Base-by-base conservation (phyloP, 352 stramenopile species). In the Phytophthora foliorum region DNA sequence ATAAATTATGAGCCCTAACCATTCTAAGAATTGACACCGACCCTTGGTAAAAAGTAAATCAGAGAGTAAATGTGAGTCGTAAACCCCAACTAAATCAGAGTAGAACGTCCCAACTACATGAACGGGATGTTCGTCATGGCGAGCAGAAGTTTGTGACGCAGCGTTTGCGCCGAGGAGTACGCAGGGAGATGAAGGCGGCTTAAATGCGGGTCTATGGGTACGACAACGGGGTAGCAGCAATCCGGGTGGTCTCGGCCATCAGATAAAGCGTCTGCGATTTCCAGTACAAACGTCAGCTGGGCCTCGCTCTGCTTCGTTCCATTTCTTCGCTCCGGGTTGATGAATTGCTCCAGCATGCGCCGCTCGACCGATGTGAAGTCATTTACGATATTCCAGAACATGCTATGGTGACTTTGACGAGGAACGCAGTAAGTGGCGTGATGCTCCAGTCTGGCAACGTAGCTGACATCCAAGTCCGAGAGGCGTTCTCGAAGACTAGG, bases 121-220 rank as follows among this genome's bases (percentile, higher is more conserved):
- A 74, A 57, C 10, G 54, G 56, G 16, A 61, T 62, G 46, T 74
- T 80, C 11, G 70, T 82, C 74, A 92, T 92, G 14, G 77, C 78
- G 6, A 93, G 57, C 14, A 83, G 44, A 21, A 95, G 71, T 52
- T 93, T 92, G 41, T 86, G 75, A 10, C 77, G 81, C 31, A 93
- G 70, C 24, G 75, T 74, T 13, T 63, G 58, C 4, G 60, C 25
- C 9, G 72, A 80, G 21, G 88, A 87, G 63, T 95, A 93, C n/a
- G 53, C 61, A 4, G 85, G 84, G 6, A 95, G 27, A 42, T 93
- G 82, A 7, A 92, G 65, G 11, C 77, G 74, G 45, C 74, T 82
- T 39, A 50, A 61, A n/a, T 53, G 32, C 1, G 53, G 57, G 17
- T 64, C 22, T 38, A 81, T 58, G 6, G 74, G 25, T 2, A 86